phyloP scores from a whole-genome alignment of 2,329 filamentous ascomycete species.

The Colletotrichum endophyticum region DNA sequence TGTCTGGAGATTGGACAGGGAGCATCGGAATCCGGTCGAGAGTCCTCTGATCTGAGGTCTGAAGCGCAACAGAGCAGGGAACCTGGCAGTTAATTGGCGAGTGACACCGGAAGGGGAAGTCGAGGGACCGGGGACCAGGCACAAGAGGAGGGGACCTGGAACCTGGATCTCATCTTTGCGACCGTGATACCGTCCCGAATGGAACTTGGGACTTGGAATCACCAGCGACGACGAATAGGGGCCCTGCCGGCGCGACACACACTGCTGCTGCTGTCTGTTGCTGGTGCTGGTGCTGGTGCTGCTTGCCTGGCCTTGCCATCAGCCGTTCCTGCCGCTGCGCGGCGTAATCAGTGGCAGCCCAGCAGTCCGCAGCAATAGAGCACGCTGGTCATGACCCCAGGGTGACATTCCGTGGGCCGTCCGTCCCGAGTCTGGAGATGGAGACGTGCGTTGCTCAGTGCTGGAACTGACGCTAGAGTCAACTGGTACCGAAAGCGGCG shows the following conservation, averaged over 20 bases:
- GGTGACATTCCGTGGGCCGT: not conserved
- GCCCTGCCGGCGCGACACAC: not conserved
- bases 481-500: not conserved
- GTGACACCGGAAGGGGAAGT: not conserved
- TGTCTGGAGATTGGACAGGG: slow-evolving; percentile 9
- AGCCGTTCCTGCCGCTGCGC: not conserved
- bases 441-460: not conserved
- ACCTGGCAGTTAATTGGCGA: not conserved
- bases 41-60: slow-evolving; percentile 14
- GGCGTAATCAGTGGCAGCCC: not conserved
- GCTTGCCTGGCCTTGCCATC: not conserved
- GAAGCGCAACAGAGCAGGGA: slow-evolving; percentile 14
- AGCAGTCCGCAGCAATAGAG: not conserved
- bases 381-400: not conserved
- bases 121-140: not conserved
- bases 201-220: not conserved
- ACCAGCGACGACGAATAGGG: not conserved
- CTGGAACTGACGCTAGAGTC: not conserved
- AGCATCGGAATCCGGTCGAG: slow-evolving; percentile 3
- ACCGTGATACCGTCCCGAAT: not conserved
- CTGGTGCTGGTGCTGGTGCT: not conserved
- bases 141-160: not conserved
- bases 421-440: slow-evolving; percentile 1
- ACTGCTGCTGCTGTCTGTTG: not conserved
- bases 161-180: not conserved